phyloP scores from a whole-genome alignment of 805 yeast genomes.

The Candida tammaniensis region DNA sequence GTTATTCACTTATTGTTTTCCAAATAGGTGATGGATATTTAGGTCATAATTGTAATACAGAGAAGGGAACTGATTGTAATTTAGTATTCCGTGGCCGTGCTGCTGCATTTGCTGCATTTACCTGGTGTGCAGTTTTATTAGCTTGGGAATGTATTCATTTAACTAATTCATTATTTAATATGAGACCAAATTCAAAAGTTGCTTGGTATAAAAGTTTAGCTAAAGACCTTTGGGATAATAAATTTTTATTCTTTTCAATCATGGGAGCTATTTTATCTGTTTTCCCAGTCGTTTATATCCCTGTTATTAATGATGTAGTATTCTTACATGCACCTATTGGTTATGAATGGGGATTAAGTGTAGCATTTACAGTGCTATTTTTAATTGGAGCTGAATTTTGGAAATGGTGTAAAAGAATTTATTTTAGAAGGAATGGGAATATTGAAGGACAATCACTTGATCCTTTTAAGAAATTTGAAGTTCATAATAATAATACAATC shows the following conservation, averaged over 20 bases:
- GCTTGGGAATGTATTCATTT: conserved; percentile 85
- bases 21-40: conserved; percentile 64
- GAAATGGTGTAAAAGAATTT: conserved; percentile 63
- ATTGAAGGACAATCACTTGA: no score
- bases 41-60: conserved; percentile 62
- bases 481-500: no score
- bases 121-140: conserved; percentile 78
- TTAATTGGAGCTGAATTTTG: conserved; percentile 61
- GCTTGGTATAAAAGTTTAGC: conserved; percentile 59
- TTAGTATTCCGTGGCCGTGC: conserved; percentile 75
- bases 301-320: conserved; percentile 77
- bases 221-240: conserved; percentile 67
- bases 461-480: no score
- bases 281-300: conserved; percentile 83
- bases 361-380: conserved; percentile 57
- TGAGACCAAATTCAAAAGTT: conserved; percentile 60
- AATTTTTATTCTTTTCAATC: conserved; percentile 80
- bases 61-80: conserved; percentile 46
- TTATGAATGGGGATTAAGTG: conserved; percentile 78
- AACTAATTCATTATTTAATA: conserved; percentile 64
- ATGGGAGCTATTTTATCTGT: conserved; percentile 65
- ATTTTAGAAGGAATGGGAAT: no score
- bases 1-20: conserved; percentile 65
- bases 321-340: conserved; percentile 70
- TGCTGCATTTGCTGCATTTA: conserved; percentile 74